Conservation (phyloP, 306 rosid genomes). For the Quercus agrifolia region DNA sequence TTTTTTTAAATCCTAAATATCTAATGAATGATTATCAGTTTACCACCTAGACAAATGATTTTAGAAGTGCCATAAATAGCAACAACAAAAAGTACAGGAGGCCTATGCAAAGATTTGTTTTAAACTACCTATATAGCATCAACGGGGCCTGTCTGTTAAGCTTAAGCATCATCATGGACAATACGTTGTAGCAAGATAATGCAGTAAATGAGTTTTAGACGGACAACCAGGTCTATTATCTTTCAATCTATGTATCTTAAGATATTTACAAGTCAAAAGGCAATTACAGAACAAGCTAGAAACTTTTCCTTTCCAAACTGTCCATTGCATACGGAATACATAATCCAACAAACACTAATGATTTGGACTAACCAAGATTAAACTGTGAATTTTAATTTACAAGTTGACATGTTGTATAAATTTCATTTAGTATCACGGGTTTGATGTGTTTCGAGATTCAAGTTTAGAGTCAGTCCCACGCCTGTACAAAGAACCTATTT, state of each 20-base stretch:
- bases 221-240: background rate
- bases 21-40: too few species aligned
- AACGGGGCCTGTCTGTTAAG: background rate
- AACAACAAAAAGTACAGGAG: too few species aligned
- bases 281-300: background rate
- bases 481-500: conserved; percentile 48
- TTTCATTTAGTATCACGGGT: background rate
- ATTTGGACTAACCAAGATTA: conserved; percentile 18
- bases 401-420: conserved; percentile 12
- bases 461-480: conserved; percentile 48
- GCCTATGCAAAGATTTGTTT: background rate
- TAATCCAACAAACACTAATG: background rate
- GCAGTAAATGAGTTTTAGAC: background rate
- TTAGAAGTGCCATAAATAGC: too few species aligned
- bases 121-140: background rate
- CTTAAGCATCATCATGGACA: background rate
- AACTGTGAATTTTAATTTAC: conserved; percentile 27
- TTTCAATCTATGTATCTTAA: background rate
- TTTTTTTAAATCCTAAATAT: too few species aligned
- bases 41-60: too few species aligned
- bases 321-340: background rate
- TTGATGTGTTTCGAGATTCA: conserved; percentile 36
- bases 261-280: background rate
- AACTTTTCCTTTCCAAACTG: background rate
- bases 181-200: background rate